These are phyloP conservation scores for Annona cherimola DNA, from an alignment of 164 flowering plant species.

Conservation along the genomic window DNA sequence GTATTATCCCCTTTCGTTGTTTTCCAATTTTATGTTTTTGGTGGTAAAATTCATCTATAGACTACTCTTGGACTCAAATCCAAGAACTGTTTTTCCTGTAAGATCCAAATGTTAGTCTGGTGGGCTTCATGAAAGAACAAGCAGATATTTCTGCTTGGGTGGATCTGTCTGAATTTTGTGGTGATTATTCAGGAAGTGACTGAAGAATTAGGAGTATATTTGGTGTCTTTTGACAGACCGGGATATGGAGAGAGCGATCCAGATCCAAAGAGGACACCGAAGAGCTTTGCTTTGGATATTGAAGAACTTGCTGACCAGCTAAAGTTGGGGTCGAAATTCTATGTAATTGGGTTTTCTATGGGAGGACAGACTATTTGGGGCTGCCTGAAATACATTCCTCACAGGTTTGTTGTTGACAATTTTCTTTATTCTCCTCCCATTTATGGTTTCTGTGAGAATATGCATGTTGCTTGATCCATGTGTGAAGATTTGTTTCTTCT, in stretches of 20 bases:
- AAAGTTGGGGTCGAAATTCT: constrained; percentile 51
- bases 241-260: constrained; percentile 84
- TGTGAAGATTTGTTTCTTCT: too few species aligned
- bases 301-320: constrained; percentile 73
- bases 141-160: not conserved
- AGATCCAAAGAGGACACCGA: constrained; percentile 41
- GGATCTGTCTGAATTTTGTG: not conserved
- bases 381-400: constrained; percentile 38
- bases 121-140: not conserved
- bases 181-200: constrained; percentile 35
- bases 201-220: constrained; percentile 46
- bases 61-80: too few species aligned
- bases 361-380: constrained; percentile 45
- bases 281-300: constrained; percentile 53
- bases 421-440: not conserved
- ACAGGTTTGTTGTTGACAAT: constrained; percentile 19
- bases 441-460: not conserved
- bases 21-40: not conserved
- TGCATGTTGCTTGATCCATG: not conserved
- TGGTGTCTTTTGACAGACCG: constrained; percentile 62
- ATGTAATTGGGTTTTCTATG: constrained; percentile 49
- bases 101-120: not conserved
- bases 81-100: too few species aligned
- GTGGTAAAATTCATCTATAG: too few species aligned
- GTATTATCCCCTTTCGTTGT: constrained; percentile 23